Base-by-base conservation (phyloP, 2,329 filamentous ascomycete species). In the Penicillium rolfsii region DNA sequence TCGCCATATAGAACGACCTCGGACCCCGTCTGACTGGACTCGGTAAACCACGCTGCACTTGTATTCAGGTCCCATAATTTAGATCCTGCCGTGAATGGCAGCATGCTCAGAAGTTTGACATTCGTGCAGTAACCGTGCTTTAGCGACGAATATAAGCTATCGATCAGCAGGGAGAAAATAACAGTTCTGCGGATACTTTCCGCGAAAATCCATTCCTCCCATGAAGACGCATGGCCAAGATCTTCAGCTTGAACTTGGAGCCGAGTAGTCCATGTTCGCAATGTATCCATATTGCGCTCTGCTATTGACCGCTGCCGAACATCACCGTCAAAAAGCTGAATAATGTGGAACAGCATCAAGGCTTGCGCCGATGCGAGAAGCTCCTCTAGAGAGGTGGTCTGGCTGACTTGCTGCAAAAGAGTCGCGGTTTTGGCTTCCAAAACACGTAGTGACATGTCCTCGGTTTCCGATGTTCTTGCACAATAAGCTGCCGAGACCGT, bases 261-360 rank as follows among this genome's bases (percentile, higher is more conserved):
- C 7, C 60, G 59, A n/a, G 52, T 24, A 26, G 55, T 59, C 55
- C 55, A 58, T 1, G 22, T 16, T n/a, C 36, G 48, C 3, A 64
- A 12, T n/a, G 26, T 58, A 22, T 46, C 46, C 46, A 62, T 41
- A 22, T 59, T 53, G 24, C 55, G 58, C 26, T 64, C 63, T 6
- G 63, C 63, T 35, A 64, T 35, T 12, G 52, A 52, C 9, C 60
- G 60, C 22, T 61, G 58, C 12, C 63, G 57, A 3, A 63, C 53
- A 36, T 63, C 52, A 14, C 63, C 60, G n/a, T 65, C 60, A n/a
- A 65, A 63, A 6, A 65, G 50, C 30, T 64, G 63, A 5, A 64
- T 63, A 1, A 57, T 60, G 1, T 62, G 60, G 14, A 58, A 55
- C 14, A 55, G 43, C 28, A 53, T 40, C 40, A 54, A 49, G 38